A percentile compares a stretch with the other conserved stretches of the same genome.
Conservation (phyloP, 2,329 filamentous ascomycete genomes). For the Xylariales sp. region DNA sequence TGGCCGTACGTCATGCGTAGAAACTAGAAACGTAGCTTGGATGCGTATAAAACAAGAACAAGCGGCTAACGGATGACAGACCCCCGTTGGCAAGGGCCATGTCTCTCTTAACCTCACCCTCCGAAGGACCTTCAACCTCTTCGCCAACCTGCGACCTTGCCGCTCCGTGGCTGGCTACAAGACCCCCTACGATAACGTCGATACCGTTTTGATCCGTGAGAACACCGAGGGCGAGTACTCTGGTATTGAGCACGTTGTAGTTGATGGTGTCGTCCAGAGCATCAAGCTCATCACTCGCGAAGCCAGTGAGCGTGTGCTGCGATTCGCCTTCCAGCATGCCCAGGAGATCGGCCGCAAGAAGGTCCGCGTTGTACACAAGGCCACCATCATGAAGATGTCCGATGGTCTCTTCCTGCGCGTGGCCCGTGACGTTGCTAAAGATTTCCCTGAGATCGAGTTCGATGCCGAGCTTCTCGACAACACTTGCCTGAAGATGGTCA, state of each 20-base stretch:
- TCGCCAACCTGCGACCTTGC: conserved; percentile 98
- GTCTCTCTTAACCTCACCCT: conserved; percentile 99
- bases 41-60: neutral
- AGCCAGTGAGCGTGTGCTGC: conserved; percentile 93
- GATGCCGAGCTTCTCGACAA: conserved; percentile 99
- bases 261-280: conserved; percentile 97
- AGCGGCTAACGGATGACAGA: conserved; percentile 61
- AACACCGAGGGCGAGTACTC: conserved; percentile 99
- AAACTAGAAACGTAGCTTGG: conserved; percentile 11
- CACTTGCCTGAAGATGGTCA: conserved; percentile 98
- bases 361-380: conserved; percentile 99
- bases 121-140: conserved; percentile 99
- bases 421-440: conserved; percentile 87
- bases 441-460: conserved; percentile 96
- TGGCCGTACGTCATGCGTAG: conserved; percentile 74
- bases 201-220: conserved; percentile 98
- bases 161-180: conserved; percentile 97
- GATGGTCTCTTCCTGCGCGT: conserved; percentile 97
- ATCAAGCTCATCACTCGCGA: conserved; percentile 99
- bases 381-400: conserved; percentile 99
- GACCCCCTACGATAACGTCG: conserved; percentile 96
- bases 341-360: conserved; percentile 93
- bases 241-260: conserved; percentile 97
- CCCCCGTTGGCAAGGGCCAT: conserved; percentile 97
- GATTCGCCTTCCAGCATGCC: conserved; percentile 98